Base-by-base conservation (phyloP, 192 early-diverging fungal species). In the Coemansia sp. region DNA sequence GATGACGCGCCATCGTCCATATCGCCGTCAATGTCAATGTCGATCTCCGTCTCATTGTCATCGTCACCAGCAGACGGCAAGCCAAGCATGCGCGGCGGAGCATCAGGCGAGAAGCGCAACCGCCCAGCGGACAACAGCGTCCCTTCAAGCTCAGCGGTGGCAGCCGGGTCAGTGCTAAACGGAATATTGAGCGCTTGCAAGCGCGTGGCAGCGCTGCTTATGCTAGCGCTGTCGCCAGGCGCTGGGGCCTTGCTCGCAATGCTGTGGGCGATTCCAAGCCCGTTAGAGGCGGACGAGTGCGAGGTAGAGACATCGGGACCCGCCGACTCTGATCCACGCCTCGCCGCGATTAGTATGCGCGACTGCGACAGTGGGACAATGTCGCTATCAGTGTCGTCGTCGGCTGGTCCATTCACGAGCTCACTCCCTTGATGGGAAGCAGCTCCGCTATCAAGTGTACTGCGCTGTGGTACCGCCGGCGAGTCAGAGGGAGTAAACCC, bases 351-450 rank as follows among this genome's bases (percentile, higher is more conserved):
- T 34, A 81, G 45, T 38, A 62, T 67, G 15, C 70, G 69, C 44
- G 78, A 76, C 30, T 72, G 74, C n/a, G 74, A 62, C 37, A 82
- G 43, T 16, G 79, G 79, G 16, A 76, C 71, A 37, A 82, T 67
- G 41, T 82, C 79, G 68, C 79, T 82, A 30, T 81, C 78, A 49
- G 64, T 61, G 29, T 82, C 79, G 53, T 55, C 63, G 11, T 65
- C 65, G 3, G 34, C 65, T 12, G 38, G 35, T 24, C 50, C 50
- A 53, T 53, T 53, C 22, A 7, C 50, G 1, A 27, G 24, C 50
- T 53, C 50, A 3, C 50, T 53, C 3, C 50, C 50, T n/a, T 44
- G 43, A 6, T 44, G 43, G 18, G n/a, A 44, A n/a, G 16, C 43
- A n/a, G 43, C 43, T 13, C 43, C 43, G 43, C 43, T 44, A 30